phyloP scores from a whole-genome alignment of 2,329 filamentous ascomycete genomes.

The Hypoxylon sp. region DNA sequence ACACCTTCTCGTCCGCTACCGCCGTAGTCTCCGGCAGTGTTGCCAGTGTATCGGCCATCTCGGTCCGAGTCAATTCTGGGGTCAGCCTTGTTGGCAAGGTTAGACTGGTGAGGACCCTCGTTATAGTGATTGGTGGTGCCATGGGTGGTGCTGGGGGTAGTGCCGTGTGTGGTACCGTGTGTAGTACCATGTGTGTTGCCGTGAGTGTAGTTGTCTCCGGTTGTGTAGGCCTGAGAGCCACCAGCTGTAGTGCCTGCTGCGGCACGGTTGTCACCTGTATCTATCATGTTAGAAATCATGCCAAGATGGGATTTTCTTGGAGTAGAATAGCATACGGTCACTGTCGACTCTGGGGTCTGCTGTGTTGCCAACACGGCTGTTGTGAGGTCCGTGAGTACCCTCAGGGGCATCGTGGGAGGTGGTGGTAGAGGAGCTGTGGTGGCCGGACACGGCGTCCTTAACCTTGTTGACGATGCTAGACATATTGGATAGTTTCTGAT shows the following conservation, averaged over 20 bases:
- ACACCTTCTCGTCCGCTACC: slow-evolving; percentile 46
- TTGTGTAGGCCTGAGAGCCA: slow-evolving; percentile 36
- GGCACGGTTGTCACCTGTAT: slow-evolving; percentile 43
- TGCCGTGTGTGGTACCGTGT: slow-evolving; percentile 17
- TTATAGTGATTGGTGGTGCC: slow-evolving; percentile 35
- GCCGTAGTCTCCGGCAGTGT: slow-evolving; percentile 42
- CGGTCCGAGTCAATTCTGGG: slow-evolving; percentile 64
- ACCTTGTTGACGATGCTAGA: slow-evolving; percentile 67
- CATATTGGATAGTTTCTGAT: slow-evolving; percentile 57
- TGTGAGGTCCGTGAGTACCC: slow-evolving; percentile 46
- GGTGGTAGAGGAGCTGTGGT: slow-evolving; percentile 48
- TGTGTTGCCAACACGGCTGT: slow-evolving; percentile 41
- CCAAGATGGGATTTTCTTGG: neutral
- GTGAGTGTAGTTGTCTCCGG: slow-evolving; percentile 37
- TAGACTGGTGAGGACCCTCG: slow-evolving; percentile 57
- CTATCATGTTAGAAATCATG: slow-evolving; percentile 3
- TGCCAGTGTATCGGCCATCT: slow-evolving; percentile 39
- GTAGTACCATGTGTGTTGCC: slow-evolving; percentile 44
- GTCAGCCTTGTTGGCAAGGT: slow-evolving; percentile 60
- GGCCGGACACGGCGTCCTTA: slow-evolving; percentile 62
- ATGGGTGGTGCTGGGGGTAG: slow-evolving; percentile 3
- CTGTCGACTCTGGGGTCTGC: slow-evolving; percentile 49
- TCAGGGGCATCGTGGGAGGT: slow-evolving; percentile 38
- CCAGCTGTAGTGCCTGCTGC: slow-evolving; percentile 40
- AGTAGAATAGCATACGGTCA: slow-evolving; percentile 35